phyloP scores from a whole-genome alignment of 371 early-diverging fungal genomes.

The Hamiltosporidium magnivora region DNA sequence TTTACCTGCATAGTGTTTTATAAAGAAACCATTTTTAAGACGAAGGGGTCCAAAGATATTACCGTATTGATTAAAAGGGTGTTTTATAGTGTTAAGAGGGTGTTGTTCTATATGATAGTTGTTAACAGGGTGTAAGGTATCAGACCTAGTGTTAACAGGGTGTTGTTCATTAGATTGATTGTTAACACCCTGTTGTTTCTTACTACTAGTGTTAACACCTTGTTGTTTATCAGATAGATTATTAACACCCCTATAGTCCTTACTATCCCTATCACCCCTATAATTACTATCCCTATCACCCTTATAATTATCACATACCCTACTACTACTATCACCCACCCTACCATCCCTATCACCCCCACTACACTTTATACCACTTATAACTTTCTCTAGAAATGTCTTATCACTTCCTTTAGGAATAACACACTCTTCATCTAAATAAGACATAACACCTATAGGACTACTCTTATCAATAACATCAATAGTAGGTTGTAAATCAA shows the following conservation, averaged over 20 bases:
- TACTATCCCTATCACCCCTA: no score
- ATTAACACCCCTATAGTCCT: no score
- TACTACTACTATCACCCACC: no score
- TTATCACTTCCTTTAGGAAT: constrained; percentile 90
- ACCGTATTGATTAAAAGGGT: constrained; percentile 50
- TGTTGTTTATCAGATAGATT: no score
- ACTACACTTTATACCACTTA: not conserved
- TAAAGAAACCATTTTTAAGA: constrained; percentile 75
- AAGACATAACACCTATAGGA: constrained; percentile 89
- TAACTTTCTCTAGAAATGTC: constrained; percentile 61
- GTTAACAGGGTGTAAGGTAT: not conserved
- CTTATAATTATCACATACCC: no score
- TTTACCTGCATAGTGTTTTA: constrained; percentile 90
- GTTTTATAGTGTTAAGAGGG: not conserved
- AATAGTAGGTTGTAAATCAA: constrained; percentile 94
- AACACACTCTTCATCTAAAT: constrained; percentile 96
- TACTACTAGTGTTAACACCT: no score
- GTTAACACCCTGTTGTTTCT: no score
- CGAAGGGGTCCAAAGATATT: constrained; percentile 71
- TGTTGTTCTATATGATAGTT: not conserved
- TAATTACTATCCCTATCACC: no score
- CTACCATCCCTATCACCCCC: no score
- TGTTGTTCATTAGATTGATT: no score
- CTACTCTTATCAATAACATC: constrained; percentile 82
- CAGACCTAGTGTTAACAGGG: no score